Evolutionary conservation across 495 filamentous ascomycete species (phyloP), one percentile per base, ranked within the genome.

Genomic region (Xeromyces bisporus): DNA sequence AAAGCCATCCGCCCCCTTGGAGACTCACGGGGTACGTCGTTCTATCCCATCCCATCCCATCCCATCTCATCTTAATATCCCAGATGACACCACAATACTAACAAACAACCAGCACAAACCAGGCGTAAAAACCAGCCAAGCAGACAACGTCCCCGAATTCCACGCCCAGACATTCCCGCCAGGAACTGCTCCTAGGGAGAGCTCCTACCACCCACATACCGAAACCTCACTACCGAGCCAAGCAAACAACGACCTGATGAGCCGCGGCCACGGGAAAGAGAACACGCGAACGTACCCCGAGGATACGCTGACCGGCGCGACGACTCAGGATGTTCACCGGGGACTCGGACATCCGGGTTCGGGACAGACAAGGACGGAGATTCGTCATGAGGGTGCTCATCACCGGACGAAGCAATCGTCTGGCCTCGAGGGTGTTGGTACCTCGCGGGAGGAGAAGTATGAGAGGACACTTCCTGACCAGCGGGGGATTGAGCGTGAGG

Each of bases 141-240:
- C 58, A 32, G 75, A 86, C 41, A 47, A 57, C 38, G 55, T 48
- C 21, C 70, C 71, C 26, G 76, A 76, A 41, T 83, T 77, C 61
- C 53, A 56, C 38, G 64, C 67, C 20, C 33, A 82, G 47, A 68
- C 65, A 11, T 53, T 71, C 23, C 58, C 74, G 0, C 49, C 75
- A 0, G 80, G 79, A 29, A 71, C 70, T 5, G 80, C 80, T 0
- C 79, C 80, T 0, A 44, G 53, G 1, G 60, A 69, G 36, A 43
- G 56, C 39, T 77, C 75, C 7, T 80, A 69, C 56, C 37, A 51
- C 1, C 70, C 79, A 7, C 67, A 75, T 41, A 39, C 64, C 8
- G 43, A 47, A 15, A 43, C 46, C 39, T 59, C 66, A 28, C 39
- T 49, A 12, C 62, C 62, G 3, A 41, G 53, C 24, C 59, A 71